Evolutionary conservation across 1,139 yeast genomes (phyloP).

Genomic region (Kluyveromyces sp.): DNA sequence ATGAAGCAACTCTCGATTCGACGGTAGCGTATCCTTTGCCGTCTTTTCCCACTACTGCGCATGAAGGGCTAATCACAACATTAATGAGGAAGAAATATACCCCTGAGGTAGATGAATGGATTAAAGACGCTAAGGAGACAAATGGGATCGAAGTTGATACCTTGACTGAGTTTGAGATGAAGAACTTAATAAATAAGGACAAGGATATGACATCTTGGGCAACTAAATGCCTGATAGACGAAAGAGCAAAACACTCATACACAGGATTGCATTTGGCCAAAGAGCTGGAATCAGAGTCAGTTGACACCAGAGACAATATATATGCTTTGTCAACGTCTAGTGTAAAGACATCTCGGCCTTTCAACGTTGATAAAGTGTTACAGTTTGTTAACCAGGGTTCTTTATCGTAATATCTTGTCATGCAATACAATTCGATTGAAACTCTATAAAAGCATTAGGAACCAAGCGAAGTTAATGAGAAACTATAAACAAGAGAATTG

Average conservation of each 20-base stretch:
- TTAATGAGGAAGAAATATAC: slow-evolving; percentile 75
- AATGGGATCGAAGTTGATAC: slow-evolving; percentile 28
- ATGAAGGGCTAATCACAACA: slow-evolving; percentile 75
- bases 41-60: slow-evolving; percentile 75
- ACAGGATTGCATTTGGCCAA: slow-evolving; percentile 52
- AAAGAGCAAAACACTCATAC: slow-evolving; percentile 52
- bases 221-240: slow-evolving; percentile 42
- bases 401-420: neutral
- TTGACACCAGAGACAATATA: slow-evolving; percentile 14
- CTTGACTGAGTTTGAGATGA: slow-evolving; percentile 21
- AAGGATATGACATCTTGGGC: slow-evolving; percentile 64
- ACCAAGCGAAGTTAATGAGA: neutral
- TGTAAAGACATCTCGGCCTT: slow-evolving; percentile 25
- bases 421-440: slow-evolving; percentile 1
- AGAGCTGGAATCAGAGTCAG: slow-evolving; percentile 42
- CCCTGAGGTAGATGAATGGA: slow-evolving; percentile 90
- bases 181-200: slow-evolving; percentile 34
- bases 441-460: neutral
- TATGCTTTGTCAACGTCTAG: slow-evolving; percentile 11
- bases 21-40: slow-evolving; percentile 82
- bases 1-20: slow-evolving; percentile 50
- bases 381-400: slow-evolving; percentile 40
- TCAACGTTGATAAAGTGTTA: slow-evolving; percentile 33
- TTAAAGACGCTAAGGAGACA: slow-evolving; percentile 47
- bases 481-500: neutral